Percentiles rank a stretch among this genome's conserved stretches.
Evolutionary conservation across 768 basidiomycete species (phyloP).

Genomic region (Sarcodon sp.): DNA sequence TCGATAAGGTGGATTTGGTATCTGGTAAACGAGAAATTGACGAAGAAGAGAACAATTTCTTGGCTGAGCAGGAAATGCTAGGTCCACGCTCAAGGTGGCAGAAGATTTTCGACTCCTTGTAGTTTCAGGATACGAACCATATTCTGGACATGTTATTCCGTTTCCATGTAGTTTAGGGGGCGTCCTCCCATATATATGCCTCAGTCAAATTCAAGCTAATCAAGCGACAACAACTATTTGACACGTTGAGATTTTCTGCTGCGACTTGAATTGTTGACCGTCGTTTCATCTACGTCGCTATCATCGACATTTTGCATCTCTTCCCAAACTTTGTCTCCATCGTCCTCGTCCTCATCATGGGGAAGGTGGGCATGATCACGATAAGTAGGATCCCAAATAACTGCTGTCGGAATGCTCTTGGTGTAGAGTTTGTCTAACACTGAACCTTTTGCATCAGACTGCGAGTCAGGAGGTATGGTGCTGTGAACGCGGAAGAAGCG

Average conservation of each 20-base stretch:
- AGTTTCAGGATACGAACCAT: slow-evolving; percentile 1
- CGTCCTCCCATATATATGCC: background rate
- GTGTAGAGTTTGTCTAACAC: slow-evolving; percentile 53
- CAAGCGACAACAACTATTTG: no score
- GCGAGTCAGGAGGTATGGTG: slow-evolving; percentile 34
- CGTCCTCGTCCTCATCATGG: slow-evolving; percentile 17
- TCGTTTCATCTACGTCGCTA: slow-evolving; percentile 15
- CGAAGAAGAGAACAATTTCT: slow-evolving; percentile 43
- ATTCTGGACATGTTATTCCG: background rate
- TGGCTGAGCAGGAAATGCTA: slow-evolving; percentile 25
- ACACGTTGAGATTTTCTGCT: no score
- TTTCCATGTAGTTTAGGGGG: background rate
- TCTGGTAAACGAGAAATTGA: slow-evolving; percentile 47
- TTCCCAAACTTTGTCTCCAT: slow-evolving; percentile 59
- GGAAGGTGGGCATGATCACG: slow-evolving; percentile 31
- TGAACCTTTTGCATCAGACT: slow-evolving; percentile 38
- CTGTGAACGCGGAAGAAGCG: slow-evolving; percentile 63
- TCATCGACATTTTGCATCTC: slow-evolving; percentile 42
- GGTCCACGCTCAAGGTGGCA: slow-evolving; percentile 13
- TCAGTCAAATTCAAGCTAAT: no score
- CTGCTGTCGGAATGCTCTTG: slow-evolving; percentile 46
- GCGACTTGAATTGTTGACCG: no score
- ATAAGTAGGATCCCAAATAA: slow-evolving; percentile 40
- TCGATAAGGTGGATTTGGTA: slow-evolving; percentile 44
- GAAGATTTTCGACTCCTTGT: slow-evolving; percentile 14